Base-by-base conservation (phyloP, 257 asterid genomes). In the Paulownia fortunei region DNA sequence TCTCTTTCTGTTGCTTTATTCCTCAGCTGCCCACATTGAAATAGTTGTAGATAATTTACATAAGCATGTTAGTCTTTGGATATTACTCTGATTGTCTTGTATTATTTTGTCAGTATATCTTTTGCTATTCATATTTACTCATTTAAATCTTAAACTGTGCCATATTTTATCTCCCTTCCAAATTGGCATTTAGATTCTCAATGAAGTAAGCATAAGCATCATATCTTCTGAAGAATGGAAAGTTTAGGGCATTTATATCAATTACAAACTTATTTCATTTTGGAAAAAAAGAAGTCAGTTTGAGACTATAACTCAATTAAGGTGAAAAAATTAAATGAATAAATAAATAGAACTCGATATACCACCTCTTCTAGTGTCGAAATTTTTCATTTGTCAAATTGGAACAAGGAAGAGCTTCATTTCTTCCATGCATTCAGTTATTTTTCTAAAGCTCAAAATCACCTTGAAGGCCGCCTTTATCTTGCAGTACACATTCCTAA, bases 121-220 rank as follows among this genome's bases (percentile, higher is more conserved):
- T 19, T 8, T 47, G 66, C 18, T 26, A 1, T 23, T 73, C 34
- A 49, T 21, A 60, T 62, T 19, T 70, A 19, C 52, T 63, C 23
- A 23, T 54, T 27, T 11, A 68, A 16, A 41, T 19, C 13, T 47
- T 42, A 6, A 52, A 21, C 58, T 65, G 36, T 52, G 56, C 32
- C 34, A 13, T 27, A 15, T 60, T 7, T 21, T 46, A 13, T 23
- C 5, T 12, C 8, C 30, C 23, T 23, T 56, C 56, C 30, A 52
- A 52, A 51, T 54, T 26, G 34, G 70, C 58, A 37, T 66, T 55
- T 65, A 36, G 44, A 51, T 69, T n/a, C 68, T 23, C 55, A 77
- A 58, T 54, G 76, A 69, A 66, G 68, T 72, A 54, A 12, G 51
- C 44, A 24, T 30, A 54, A 21, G 39, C 61, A 27, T 58, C 18